Percentiles rank a stretch among this genome's conserved stretches.
These are phyloP conservation scores for Myriosclerotinia duriaeana DNA, from an alignment of 2,329 filamentous ascomycete species.

Conservation along the genomic window DNA sequence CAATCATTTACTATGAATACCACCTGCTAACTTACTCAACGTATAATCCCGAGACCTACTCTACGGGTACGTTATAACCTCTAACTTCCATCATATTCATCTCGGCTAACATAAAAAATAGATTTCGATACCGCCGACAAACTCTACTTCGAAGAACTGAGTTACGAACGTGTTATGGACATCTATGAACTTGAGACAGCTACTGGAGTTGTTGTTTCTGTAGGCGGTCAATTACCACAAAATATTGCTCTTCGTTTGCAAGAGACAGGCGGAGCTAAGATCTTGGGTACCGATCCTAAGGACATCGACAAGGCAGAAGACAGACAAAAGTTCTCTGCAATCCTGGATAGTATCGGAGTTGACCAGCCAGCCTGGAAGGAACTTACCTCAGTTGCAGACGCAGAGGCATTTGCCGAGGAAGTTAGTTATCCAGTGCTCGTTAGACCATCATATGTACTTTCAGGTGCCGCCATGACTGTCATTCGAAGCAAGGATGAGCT, in stretches of 20 bases:
- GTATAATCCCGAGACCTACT: conserved; percentile 61
- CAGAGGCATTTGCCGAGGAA: conserved; percentile 78
- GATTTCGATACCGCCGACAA: conserved; percentile 89
- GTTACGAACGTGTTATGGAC: conserved; percentile 97
- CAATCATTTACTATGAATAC: neutral
- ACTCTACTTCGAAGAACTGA: conserved; percentile 95
- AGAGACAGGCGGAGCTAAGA: conserved; percentile 82
- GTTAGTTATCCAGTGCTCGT: conserved; percentile 95
- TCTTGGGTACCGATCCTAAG: conserved; percentile 87
- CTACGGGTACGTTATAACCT: neutral
- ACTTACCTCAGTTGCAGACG: conserved; percentile 82
- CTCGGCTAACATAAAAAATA: no score
- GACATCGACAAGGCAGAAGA: conserved; percentile 99
- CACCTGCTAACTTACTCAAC: neutral
- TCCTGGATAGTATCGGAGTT: conserved; percentile 92
- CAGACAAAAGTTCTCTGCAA: conserved; percentile 96
- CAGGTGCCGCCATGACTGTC: conserved; percentile 97
- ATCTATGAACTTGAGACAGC: conserved; percentile 92
- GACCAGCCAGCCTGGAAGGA: conserved; percentile 99
- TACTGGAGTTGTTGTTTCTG: conserved; percentile 86
- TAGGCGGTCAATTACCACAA: conserved; percentile 93
- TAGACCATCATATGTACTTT: conserved; percentile 91
- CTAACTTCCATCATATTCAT: no score
- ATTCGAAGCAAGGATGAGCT: conserved; percentile 86
- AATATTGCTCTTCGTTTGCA: conserved; percentile 95